Evolutionary conservation across 176 grass and related monocot genomes (phyloP).

Genomic region (Aegilops tauschii): DNA sequence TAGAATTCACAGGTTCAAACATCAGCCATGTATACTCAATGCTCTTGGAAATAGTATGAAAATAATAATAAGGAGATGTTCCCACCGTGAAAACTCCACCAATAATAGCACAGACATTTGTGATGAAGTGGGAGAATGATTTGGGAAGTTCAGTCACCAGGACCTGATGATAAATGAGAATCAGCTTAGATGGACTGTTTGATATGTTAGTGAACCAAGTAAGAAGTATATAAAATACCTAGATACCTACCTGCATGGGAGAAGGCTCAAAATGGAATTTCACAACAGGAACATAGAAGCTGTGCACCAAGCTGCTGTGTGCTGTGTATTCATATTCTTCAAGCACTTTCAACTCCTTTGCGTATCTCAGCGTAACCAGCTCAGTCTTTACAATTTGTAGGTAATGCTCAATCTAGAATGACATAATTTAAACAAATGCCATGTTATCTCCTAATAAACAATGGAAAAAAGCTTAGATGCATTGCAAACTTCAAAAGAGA

Average conservation of each 20-base stretch:
- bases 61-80: not conserved
- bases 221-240: not conserved
- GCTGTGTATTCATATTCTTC: conserved; percentile 99
- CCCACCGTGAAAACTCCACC: conserved; percentile 95
- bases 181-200: not conserved
- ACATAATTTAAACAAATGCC: conserved; percentile 12
- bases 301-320: conserved; percentile 93
- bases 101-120: conserved; percentile 96
- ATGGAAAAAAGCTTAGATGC: conserved; percentile 14
- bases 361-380: conserved; percentile 52
- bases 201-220: not conserved
- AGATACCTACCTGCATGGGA: conserved; percentile 80
- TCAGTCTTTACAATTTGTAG: conserved; percentile 97
- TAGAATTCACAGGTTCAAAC: conserved; percentile 43
- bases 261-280: conserved; percentile 98
- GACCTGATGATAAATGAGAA: conserved; percentile 55
- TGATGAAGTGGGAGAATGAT: conserved; percentile 96
- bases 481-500: not conserved
- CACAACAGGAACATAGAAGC: conserved; percentile 82
- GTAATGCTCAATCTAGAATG: conserved; percentile 96
- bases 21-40: conserved; percentile 1
- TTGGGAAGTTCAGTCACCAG: conserved; percentile 86
- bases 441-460: conserved; percentile 21
- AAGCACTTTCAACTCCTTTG: conserved; percentile 69
- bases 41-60: conserved; percentile 5